Percentiles rank a stretch among this genome's conserved stretches.
phyloP scores from a whole-genome alignment of 2,329 filamentous ascomycete species.

The Scedosporium minutisporum region DNA sequence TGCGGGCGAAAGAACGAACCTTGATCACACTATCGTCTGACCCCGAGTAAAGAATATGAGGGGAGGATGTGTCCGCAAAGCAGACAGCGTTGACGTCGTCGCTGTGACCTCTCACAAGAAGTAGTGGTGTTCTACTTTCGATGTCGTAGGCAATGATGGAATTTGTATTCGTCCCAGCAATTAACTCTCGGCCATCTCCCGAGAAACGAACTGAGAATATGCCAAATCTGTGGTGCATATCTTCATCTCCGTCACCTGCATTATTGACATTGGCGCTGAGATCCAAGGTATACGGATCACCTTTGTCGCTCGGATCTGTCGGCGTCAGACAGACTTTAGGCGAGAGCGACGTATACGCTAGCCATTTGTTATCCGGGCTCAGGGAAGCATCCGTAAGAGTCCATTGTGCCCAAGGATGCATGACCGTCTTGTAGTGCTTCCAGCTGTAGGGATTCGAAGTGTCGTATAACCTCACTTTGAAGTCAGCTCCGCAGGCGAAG shows the following conservation, averaged over 20 bases:
- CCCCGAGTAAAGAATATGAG: conserved; percentile 91
- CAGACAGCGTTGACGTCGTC: conserved; percentile 96
- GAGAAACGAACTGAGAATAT: conserved; percentile 93
- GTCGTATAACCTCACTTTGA: conserved; percentile 93
- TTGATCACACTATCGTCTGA: conserved; percentile 91
- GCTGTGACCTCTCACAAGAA: conserved; percentile 67
- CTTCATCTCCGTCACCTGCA: not conserved
- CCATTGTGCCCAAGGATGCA: conserved; percentile 83
- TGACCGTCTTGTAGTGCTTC: conserved; percentile 88
- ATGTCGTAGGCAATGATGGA: conserved; percentile 89
- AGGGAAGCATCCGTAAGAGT: conserved; percentile 90
- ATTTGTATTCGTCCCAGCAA: conserved; percentile 73
- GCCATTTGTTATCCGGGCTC: conserved; percentile 81
- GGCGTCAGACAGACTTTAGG: conserved; percentile 76
- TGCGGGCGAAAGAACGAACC: conserved; percentile 21
- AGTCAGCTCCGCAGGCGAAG: conserved; percentile 85
- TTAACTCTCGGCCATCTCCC: conserved; percentile 80
- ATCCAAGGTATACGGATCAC: conserved; percentile 72
- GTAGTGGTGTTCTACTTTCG: conserved; percentile 64
- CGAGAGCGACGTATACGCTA: conserved; percentile 86
- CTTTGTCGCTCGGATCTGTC: conserved; percentile 73
- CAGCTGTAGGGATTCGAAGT: conserved; percentile 92
- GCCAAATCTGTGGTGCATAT: conserved; percentile 30
- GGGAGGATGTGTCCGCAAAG: conserved; percentile 79
- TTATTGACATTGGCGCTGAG: conserved; percentile 42